Evolutionary conservation across 1,284 basidiomycete genomes (phyloP), one percentile per base, ranked within the genome.

Genomic region (Ustilago cynodontis): DNA sequence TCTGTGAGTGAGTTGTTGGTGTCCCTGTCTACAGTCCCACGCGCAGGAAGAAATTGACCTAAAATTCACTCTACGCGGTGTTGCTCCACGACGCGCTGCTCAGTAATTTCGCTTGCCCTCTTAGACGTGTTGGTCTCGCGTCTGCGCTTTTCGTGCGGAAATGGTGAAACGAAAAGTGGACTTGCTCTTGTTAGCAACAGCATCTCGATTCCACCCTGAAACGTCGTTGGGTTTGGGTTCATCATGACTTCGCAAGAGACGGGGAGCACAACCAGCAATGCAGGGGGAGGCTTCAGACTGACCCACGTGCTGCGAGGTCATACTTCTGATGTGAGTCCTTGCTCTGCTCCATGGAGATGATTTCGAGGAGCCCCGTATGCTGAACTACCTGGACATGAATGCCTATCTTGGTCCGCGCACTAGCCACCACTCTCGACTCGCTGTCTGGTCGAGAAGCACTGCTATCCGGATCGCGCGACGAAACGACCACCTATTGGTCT

Each of bases 401-500:
- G n/a, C 5, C 33, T 26, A 35, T 33, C 37, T 37, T 66, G 69
- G 69, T 71, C 18, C 65, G 65, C 16, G 64, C 60, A 24, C 49
- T 75, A 24, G 39, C 64, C 7, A 59, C 64, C 6, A 61, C 60
- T 1, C 22, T 67, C n/a, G 72, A 75, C 52, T 1, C 26, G 1
- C 68, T 71, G 1, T 77, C 73, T 8, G 53, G 35, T 16, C 61
- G 61, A 11, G 73, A 77, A 55, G 64, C 65, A n/a, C n/a, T 77
- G 31, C 52, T 77, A 3, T 71, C 73, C 2, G 73, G 69, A 2
- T 77, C 73, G 9, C 59, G 73, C 26, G 73, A 77, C 28, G 53
- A 71, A 11, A 71, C 61, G 2, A 65, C 61, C 5, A 64, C 62
- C 1, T 59, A 50, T 11, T 77, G 73, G 73, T 71, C 73, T 45